Percentiles rank a stretch among this genome's conserved stretches.
phyloP scores from a whole-genome alignment of 2,329 filamentous ascomycete genomes.

The Xylariomycetidae sp. region DNA sequence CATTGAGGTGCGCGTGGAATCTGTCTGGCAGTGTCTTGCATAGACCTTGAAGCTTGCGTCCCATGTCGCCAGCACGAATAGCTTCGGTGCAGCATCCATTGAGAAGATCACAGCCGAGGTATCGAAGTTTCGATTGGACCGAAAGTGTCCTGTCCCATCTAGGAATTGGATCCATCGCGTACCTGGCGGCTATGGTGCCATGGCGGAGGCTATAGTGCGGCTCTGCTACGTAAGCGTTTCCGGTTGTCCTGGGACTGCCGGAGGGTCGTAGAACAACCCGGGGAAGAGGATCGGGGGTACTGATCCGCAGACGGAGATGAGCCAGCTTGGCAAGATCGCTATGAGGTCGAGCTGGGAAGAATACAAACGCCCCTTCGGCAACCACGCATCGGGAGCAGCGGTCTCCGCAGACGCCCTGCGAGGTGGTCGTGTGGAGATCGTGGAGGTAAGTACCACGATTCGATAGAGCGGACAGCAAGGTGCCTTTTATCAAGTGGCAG shows the following conservation, averaged over 20 bases:
- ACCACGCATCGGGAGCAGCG: conserved; percentile 12
- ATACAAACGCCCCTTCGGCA: conserved; percentile 7
- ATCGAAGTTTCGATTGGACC: conserved; percentile 11
- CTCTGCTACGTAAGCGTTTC: no score
- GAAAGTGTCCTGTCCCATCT: conserved; percentile 13
- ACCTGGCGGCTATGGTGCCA: conserved; percentile 12
- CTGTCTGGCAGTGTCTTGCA: conserved; percentile 37
- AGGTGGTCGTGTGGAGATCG: conserved; percentile 23
- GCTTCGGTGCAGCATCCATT: conserved; percentile 50
- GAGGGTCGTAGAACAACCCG: no score
- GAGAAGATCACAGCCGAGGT: conserved; percentile 33
- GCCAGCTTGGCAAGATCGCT: no score
- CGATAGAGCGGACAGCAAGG: conserved; percentile 1
- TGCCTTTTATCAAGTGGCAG: conserved; percentile 5
- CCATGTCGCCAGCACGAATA: conserved; percentile 43
- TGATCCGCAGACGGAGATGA: no score
- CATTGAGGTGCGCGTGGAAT: conserved; percentile 40
- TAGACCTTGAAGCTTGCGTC: conserved; percentile 42
- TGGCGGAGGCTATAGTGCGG: conserved; percentile 10
- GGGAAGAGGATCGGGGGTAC: no score
- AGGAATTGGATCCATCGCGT: conserved; percentile 17
- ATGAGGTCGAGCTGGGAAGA: no score
- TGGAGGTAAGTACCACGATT: no score
- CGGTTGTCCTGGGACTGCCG: no score
- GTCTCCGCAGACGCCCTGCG: conserved; percentile 19